phyloP scores from a whole-genome alignment of 805 yeast species.

The Suhomyces faveliae region DNA sequence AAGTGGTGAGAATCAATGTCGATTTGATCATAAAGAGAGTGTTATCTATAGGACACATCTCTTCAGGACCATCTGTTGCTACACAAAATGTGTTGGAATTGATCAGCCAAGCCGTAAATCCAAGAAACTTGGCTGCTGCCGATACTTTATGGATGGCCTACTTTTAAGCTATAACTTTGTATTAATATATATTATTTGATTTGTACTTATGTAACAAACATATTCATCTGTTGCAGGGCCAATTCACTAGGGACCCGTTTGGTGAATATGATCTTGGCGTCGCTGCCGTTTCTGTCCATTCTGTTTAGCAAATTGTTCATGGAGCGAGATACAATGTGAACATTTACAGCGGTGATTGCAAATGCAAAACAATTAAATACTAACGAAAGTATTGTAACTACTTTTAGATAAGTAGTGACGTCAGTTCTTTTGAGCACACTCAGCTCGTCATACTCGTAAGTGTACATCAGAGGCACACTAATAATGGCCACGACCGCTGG shows the following conservation, averaged over 20 bases:
- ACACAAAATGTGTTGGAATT: conserved; percentile 88
- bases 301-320: not conserved
- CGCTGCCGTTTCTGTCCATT: not conserved
- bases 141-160: conserved; percentile 97
- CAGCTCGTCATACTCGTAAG: conserved; percentile 21
- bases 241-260: not conserved
- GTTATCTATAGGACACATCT: conserved; percentile 59
- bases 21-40: conserved; percentile 81
- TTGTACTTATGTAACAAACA: not conserved
- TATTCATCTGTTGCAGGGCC: not conserved
- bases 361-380: not conserved
- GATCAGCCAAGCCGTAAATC: conserved; percentile 92
- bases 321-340: not conserved
- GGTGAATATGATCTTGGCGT: not conserved
- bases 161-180: conserved; percentile 40
- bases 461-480: conserved; percentile 23
- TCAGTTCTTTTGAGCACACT: conserved; percentile 18
- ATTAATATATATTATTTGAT: not conserved
- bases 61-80: conserved; percentile 69
- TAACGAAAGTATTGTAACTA: conserved; percentile 16
- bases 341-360: not conserved
- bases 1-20: conserved; percentile 84
- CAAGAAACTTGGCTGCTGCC: conserved; percentile 85
- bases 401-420: conserved; percentile 29
- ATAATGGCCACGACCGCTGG: conserved; percentile 20